A percentile compares a stretch with the other conserved stretches of the same genome.
phyloP scores from a whole-genome alignment of 169 alveolate species.

The Eimeria nieschulzi region DNA sequence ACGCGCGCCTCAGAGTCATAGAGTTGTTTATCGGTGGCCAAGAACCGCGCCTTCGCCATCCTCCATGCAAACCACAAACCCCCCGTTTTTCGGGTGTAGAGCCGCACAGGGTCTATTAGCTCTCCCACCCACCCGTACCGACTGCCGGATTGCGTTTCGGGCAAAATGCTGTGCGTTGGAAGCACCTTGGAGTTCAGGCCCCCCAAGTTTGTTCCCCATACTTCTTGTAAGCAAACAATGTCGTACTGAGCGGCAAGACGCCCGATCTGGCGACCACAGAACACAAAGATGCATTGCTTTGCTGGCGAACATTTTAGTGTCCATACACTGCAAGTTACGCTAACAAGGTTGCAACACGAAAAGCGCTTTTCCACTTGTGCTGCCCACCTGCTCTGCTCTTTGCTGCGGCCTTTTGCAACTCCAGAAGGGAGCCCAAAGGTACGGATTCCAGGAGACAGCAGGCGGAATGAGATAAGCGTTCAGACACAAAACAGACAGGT shows the following conservation, averaged over 20 bases:
- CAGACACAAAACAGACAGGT: slow-evolving; percentile 46
- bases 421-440: slow-evolving; percentile 77
- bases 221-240: slow-evolving; percentile 73
- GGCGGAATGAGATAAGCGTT: slow-evolving; percentile 73
- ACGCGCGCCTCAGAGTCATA: slow-evolving; percentile 45
- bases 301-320: not conserved
- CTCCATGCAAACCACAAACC: slow-evolving; percentile 77
- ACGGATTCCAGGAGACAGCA: slow-evolving; percentile 71
- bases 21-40: slow-evolving; percentile 6
- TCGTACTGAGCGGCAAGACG: slow-evolving; percentile 67
- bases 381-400: slow-evolving; percentile 68
- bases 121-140: slow-evolving; percentile 6
- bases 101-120: slow-evolving; percentile 53
- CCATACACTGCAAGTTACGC: not conserved
- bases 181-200: slow-evolving; percentile 55
- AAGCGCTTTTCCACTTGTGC: not conserved
- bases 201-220: slow-evolving; percentile 74
- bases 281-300: not conserved
- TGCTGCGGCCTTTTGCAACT: slow-evolving; percentile 65
- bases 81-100: slow-evolving; percentile 68
- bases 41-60: slow-evolving; percentile 1
- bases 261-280: slow-evolving; percentile 42
- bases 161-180: slow-evolving; percentile 73
- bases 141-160: slow-evolving; percentile 55
- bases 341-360: too few relatives aligned